Base-by-base conservation (phyloP, 345 rosid species). In the Heritiera fomes region DNA sequence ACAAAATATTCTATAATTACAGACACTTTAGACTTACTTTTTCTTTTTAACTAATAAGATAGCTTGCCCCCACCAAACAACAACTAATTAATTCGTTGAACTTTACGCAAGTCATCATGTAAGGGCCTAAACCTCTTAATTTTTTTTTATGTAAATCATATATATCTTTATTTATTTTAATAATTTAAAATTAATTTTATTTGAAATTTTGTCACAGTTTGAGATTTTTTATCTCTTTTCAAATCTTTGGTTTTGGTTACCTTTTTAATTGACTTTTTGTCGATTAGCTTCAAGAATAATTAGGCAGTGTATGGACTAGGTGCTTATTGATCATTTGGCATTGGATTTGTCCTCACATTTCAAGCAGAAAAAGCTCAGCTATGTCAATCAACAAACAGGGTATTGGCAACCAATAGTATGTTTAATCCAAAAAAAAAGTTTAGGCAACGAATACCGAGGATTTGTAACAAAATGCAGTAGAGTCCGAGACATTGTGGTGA, bases 51-150 rank as follows among this genome's bases (percentile, higher is more conserved):
- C 34, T 13, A 23, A 70, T 28, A 41, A 50, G 14, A 30, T 71
- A 15, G 60, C 15, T 46, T 43, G 75, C 60, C 18, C 60, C 59
- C 45, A 32, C 62, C 75, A 15, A 32, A 32, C 46, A 71, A 52
- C 32, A 34, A 17, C 75, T 71, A 32, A 52, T 52, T 71, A 32
- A 52, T 52, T 71, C 62, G 17, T 34, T 71, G 30, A 71, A 52
- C 38, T 34, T 34, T 71, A 34, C 46, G 52, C 60, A 2, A 71
- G n/a, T 52, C 75, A 71, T 52, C 47, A 52, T 71, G 61, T 17
- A 8, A 14, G 5, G 40, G 45, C 45, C 60, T 28, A 13, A 11
- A 8, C 28, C 28, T 23, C 28, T 23, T 23, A 23, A 23, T 23
- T 23, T 23, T 23, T 23, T 23, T 23, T 23, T 23, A 23, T 23